phyloP scores from a whole-genome alignment of 768 basidiomycete species.

The Nidularia sp. region DNA sequence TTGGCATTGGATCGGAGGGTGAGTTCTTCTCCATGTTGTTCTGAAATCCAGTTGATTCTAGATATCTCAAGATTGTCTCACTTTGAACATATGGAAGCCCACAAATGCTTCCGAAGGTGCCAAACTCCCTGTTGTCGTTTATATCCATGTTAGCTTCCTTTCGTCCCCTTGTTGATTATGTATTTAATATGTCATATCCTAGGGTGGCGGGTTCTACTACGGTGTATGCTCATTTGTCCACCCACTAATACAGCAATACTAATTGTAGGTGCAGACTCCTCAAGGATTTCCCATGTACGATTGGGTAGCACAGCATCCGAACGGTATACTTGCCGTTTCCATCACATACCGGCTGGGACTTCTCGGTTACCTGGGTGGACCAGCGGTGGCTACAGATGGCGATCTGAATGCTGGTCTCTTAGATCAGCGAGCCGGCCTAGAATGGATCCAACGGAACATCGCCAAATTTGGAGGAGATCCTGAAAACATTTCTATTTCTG shows the following conservation, averaged over 20 bases:
- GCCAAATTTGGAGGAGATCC: constrained; percentile 27
- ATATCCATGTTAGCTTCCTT: constrained; percentile 30
- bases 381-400: constrained; percentile 27
- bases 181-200: not conserved
- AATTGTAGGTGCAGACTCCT: constrained; percentile 22
- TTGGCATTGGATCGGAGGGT: constrained; percentile 43
- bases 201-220: constrained; percentile 39
- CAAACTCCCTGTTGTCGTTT: constrained; percentile 36
- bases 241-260: not conserved
- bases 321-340: constrained; percentile 27
- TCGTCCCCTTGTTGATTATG: not conserved
- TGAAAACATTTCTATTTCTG: constrained; percentile 24
- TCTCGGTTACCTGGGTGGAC: constrained; percentile 25
- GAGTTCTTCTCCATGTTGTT: not conserved
- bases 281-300: constrained; percentile 45
- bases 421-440: constrained; percentile 34
- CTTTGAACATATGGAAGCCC: constrained; percentile 39
- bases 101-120: constrained; percentile 24
- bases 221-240: constrained; percentile 12
- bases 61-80: constrained; percentile 29
- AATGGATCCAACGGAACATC: constrained; percentile 37
- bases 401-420: constrained; percentile 33
- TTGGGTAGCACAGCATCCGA: constrained; percentile 36
- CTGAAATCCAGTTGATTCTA: not conserved
- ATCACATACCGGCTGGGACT: constrained; percentile 25